Evolutionary conservation across 495 filamentous ascomycete species (phyloP), one percentile per base, ranked within the genome.

Genomic region (Penicillium goetzii): DNA sequence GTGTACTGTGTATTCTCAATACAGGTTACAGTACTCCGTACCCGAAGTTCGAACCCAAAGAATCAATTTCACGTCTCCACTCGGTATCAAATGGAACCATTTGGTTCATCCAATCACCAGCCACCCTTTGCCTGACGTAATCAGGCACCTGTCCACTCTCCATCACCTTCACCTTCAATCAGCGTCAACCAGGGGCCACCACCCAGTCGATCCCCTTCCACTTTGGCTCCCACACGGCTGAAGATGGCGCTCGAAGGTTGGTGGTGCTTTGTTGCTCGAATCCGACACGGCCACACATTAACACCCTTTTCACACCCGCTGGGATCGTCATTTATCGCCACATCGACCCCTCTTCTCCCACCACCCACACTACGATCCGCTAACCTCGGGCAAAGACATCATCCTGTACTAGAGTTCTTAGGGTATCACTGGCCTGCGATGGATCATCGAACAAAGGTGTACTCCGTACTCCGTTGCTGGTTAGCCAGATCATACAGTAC

Each of bases 61-160:
- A 15, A 12, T 26, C 47, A 28, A 28, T 15, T 28, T 28, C n/a
- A n/a, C 14, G 47, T 23, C 41, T 32, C 38, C 64, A 49, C 40
- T 52, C 19, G 19, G n/a, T 47, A 11, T 28, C 21, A 40, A 19
- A 6, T 11, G 43, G 41, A 47, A 25, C 43, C 43, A 21, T 53
- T 11, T 53, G 25, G 8, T 23, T n/a, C 14, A 3, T 5, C 60
- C 60, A 66, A 66, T 66, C 28, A 62, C 25, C 33, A 1, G 2
- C 30, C 14, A 6, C 6, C 2, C 3, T 15, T 21, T 12, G 2
- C 11, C 4, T 68, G 65, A 71, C 43, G 45, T 71, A 68, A 68
- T 68, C 66, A 68, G 66, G 60, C 40, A 68, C 66, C 62, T 21
- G 33, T 11, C n/a, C n/a, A n/a, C n/a, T n/a, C 47, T 51, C 47